Conservation (phyloP, 129 eudicot species). For the Chrysanthemum lavandulifolium region DNA sequence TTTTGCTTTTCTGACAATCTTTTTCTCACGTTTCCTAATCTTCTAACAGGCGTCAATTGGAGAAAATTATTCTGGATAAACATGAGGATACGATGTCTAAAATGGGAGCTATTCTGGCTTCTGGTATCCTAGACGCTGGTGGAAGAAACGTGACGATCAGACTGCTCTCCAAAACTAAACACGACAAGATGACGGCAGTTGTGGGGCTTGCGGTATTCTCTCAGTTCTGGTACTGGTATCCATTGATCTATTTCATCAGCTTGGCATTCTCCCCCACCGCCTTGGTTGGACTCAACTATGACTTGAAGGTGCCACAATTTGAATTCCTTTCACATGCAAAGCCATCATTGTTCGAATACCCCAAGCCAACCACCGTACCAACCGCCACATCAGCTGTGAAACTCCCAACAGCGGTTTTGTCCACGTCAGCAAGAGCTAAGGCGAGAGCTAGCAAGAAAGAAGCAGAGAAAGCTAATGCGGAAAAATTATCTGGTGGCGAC, state of each 20-base stretch:
- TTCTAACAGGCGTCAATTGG: conserved; percentile 70
- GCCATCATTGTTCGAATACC: conserved; percentile 93
- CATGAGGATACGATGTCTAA: conserved; percentile 99
- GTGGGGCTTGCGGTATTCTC: conserved; percentile 97
- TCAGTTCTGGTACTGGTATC: conserved; percentile 99
- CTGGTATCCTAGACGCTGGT: conserved; percentile 97
- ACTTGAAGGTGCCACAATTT: conserved; percentile 83
- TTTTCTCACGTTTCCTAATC: not conserved
- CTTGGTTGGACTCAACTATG: conserved; percentile 81
- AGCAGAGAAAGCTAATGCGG: conserved; percentile 72
- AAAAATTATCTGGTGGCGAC: conserved; percentile 45
- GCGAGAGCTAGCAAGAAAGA: conserved; percentile 92
- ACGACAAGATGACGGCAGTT: conserved; percentile 87
- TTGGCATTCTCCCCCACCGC: conserved; percentile 97
- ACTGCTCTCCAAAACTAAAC: conserved; percentile 85
- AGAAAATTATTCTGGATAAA: conserved; percentile 87
- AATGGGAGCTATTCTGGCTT: conserved; percentile 98
- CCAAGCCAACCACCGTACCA: conserved; percentile 84
- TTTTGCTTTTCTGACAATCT: not conserved
- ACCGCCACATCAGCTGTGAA: conserved; percentile 83
- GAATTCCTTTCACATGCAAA: conserved; percentile 91
- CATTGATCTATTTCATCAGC: conserved; percentile 81
- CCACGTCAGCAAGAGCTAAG: conserved; percentile 90
- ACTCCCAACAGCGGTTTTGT: conserved; percentile 89
- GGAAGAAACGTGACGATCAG: conserved; percentile 94